Conservation (phyloP, 345 rosid species). For the Salix purpurea region DNA sequence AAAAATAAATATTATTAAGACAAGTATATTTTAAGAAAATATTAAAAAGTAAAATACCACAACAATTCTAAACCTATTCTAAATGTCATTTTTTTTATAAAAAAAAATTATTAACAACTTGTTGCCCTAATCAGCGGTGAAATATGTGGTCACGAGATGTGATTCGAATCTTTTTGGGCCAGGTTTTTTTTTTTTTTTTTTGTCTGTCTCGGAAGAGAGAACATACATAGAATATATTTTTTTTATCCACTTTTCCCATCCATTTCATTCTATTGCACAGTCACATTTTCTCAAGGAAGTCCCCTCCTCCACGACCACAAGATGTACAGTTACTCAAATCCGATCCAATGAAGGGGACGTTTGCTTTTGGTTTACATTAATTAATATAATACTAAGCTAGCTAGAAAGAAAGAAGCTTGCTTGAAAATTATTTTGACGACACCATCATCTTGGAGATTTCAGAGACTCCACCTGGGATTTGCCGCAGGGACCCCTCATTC, state of each 20-base stretch:
- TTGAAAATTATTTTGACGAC: not conserved
- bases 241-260: not conserved
- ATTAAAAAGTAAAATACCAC: too few relatives aligned
- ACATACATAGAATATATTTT: not conserved
- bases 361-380: not conserved
- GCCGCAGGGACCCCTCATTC: slow-evolving; percentile 73
- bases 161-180: not conserved
- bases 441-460: slow-evolving; percentile 18
- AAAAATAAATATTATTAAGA: too few relatives aligned
- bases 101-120: not conserved
- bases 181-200: not conserved
- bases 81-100: not conserved
- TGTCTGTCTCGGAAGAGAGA: not conserved
- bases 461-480: slow-evolving; percentile 82
- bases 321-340: not conserved
- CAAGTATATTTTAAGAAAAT: too few relatives aligned
- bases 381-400: not conserved
- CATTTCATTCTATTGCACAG: not conserved
- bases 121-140: not conserved
- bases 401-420: not conserved
- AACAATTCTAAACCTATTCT: too few relatives aligned
- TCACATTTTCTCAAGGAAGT: not conserved
- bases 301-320: not conserved
- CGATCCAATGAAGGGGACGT: not conserved
- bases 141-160: not conserved